Base-by-base conservation (phyloP, 2,329 filamentous ascomycete genomes). In the Alternaria burnsii region DNA sequence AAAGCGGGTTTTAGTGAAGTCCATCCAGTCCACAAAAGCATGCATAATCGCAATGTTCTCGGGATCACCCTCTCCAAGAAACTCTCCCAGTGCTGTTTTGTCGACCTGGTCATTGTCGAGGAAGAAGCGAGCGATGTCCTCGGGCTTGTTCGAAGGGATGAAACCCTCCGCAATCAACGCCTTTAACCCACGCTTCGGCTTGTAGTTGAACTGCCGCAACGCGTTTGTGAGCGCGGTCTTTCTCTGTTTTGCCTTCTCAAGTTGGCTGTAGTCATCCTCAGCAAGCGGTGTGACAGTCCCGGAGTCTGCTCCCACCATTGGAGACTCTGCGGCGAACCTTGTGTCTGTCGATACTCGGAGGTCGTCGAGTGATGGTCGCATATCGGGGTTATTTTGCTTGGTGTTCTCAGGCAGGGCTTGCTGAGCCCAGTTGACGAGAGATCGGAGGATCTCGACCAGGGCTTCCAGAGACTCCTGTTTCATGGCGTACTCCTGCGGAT, bases 21-120 rank as follows among this genome's bases (percentile, higher is more conserved):
- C 92, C 93, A 99, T 97, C 20, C 85, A 82, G 71, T 99, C 94
- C 12, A 99, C 94, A 78, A 99, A 99, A 5, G 93, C 92, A 78
- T 99, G 95, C 95, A 99, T 99, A 69, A 93, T 97, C 63, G 94
- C 93, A 71, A 99, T 94, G 73, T 98, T 96, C 73, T 94, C 89
- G 2, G 93, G 85, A 11, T 99, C 94, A 34, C 93, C 95, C 78
- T 99, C 95, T 42, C 95, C 95, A 7, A 99, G 86, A 69, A 91
- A 99, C 77, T 99, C 95, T 70, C 95, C 95, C 46, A 99, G 90
- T 74, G 94, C 90, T 5, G 91, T 88, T 80, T 99, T 99, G 80
- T 97, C 92, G 3, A 99, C 83, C 30, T 89, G 88, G 14, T 97
- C 93, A 71, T 95, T 94, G 32, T 84, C 86, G 9, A 94, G 77